Evolutionary conservation across 2,329 filamentous ascomycete species (phyloP), one percentile per base, ranked within the genome.

Genomic region (Biscogniauxia mediterranea): DNA sequence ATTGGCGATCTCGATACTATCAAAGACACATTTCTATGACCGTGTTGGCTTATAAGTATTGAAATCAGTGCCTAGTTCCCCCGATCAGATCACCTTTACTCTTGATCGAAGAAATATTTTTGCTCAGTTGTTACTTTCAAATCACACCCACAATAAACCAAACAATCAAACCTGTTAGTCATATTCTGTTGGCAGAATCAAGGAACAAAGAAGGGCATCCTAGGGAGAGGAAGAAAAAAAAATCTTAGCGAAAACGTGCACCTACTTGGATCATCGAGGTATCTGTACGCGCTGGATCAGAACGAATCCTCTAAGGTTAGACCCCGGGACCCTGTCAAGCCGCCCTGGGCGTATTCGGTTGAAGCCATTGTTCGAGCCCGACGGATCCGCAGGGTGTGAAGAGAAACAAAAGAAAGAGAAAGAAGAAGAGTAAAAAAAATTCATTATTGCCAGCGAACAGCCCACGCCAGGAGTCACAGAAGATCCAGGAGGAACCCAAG

Each of bases 321-420:
- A 58, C 58, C 54, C 25, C 56, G 55, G 46, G 49, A 57, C 49
- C 23, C 57, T 58, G 50, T 56, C 60, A 13, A 52, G 11, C 23
- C 8, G 49, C 49, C 50, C 19, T 38, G 20, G 25, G 25, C n/a
- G 32, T 57, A 32, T 23, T 21, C 19, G 42, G 25, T 54, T 59
- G 58, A 63, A 66, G 57, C 46, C 62, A 42, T 60, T 52, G 52
- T 66, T 65, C 61, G 57, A 66, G 64, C 64, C 66, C 64, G 66
- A 68, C 64, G 61, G 64, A 68, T 66, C 66, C 61, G 64, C 66
- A 56, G 57, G 53, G 15, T 11, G 38, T 17, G 38, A 46, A 46
- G 38, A 7, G 13, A 46, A 62, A 56, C 13, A 19, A 52, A 17
- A 28, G 13, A 57, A 17, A 50, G 21, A 57, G 6, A 11, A 46